These are phyloP conservation scores for Piloderma croceum DNA, from an alignment of 768 basidiomycete species.

Conservation along the genomic window DNA sequence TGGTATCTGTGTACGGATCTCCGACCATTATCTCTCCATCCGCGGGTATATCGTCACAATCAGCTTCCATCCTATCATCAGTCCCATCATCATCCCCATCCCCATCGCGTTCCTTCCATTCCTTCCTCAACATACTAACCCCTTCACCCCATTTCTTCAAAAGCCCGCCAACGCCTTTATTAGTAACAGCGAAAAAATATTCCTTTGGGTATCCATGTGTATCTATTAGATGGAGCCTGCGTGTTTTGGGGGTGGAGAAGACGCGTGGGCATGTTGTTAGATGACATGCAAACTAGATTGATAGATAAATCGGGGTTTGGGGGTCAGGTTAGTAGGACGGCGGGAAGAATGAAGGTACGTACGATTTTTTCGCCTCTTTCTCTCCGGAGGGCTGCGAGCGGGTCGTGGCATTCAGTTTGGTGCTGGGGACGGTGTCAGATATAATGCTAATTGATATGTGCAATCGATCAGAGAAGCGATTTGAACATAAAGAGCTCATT, in stretches of 20 bases:
- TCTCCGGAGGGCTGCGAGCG: constrained; percentile 67
- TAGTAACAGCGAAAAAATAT: constrained; percentile 88
- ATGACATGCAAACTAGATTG: constrained; percentile 71
- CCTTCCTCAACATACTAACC: constrained; percentile 67
- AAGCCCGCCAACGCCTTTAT: constrained; percentile 82
- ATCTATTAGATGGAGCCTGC: constrained; percentile 77
- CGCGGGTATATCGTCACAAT: constrained; percentile 13
- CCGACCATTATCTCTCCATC: constrained; percentile 11
- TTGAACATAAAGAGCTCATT: too few relatives aligned
- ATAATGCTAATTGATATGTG: constrained; percentile 2
- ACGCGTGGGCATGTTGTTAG: constrained; percentile 49
- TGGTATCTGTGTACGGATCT: constrained; percentile 21
- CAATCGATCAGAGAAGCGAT: constrained; percentile 4
- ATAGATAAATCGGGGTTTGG: constrained; percentile 2
- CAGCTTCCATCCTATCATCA: constrained; percentile 16
- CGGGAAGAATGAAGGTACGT: constrained; percentile 21
- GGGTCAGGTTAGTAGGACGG: background rate
- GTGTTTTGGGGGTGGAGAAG: constrained; percentile 68
- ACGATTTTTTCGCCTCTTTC: constrained; percentile 86
- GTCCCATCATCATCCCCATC: constrained; percentile 15
- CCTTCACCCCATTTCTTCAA: constrained; percentile 80
- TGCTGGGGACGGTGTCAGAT: constrained; percentile 40
- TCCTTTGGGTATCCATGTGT: constrained; percentile 82
- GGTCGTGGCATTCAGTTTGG: constrained; percentile 85
- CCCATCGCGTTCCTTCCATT: constrained; percentile 54